Base-by-base conservation (phyloP, 805 yeast genomes). In the Candida railenensis region DNA sequence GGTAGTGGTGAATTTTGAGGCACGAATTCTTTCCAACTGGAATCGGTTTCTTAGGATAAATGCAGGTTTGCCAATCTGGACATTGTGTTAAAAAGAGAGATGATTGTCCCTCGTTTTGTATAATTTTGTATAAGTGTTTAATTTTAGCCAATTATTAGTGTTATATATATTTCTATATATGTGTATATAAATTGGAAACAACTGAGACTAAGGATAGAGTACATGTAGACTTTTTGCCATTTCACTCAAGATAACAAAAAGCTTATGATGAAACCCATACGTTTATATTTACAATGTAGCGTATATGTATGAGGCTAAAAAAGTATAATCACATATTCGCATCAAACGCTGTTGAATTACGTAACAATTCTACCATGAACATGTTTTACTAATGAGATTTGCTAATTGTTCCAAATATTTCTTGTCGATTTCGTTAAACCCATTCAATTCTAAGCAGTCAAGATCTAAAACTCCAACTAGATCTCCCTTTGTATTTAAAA, bases 381-480 rank as follows among this genome's bases (percentile, higher is more conserved):
- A 82, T 12, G 81, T 68, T 3, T 71, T 59, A 1, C 77, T 76
- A 30, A 91, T 76, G 34, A 69, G 46, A 2, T 45, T 50, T 1
- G 85, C 88, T 46, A 92, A 67, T 40, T 65, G 52, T 59, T 87
- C 94, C 51, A 92, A 71, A 47, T 69, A 75, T 42, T 68, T 51
- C 51, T 71, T 64, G 57, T 92, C 99, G 1, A 60, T 56, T 28
- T 77, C 80, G 54, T 78, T 83, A 59, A 94, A 92, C 0, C 92
- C 96, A 8, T 74, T 58, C 37, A 68, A 61, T 9, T 68, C 78
- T 45, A 82, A 63, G 61, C 96, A 88, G 62, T 92, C 99, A 34
- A 92, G 76, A 61, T 94, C 98, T 43, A 92, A 72, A 3, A 92
- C 97, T 4, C 94, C 98, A 16, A 78, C 56, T 1, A 82, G 67